phyloP scores from a whole-genome alignment of 768 basidiomycete genomes.

The Podaxis sp. region DNA sequence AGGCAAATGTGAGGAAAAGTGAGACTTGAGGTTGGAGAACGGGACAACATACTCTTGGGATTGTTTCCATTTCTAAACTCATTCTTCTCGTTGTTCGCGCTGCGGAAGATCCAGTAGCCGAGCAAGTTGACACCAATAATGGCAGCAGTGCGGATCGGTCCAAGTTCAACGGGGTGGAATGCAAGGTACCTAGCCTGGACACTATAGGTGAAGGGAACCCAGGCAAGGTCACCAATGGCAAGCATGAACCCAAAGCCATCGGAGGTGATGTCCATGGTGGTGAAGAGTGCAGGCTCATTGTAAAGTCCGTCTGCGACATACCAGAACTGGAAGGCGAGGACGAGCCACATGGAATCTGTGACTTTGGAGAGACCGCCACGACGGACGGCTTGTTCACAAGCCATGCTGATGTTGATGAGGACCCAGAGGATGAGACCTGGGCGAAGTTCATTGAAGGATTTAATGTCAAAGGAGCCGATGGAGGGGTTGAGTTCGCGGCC shows the following conservation, averaged over 20 bases:
- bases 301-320: slow-evolving; percentile 87
- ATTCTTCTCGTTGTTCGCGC: slow-evolving; percentile 91
- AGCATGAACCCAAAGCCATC: slow-evolving; percentile 99
- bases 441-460: slow-evolving; percentile 80
- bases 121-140: slow-evolving; percentile 64
- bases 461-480: slow-evolving; percentile 65
- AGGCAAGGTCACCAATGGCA: slow-evolving; percentile 84
- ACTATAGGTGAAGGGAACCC: slow-evolving; percentile 94
- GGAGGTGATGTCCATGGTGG: slow-evolving; percentile 96
- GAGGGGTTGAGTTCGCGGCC: slow-evolving; percentile 94
- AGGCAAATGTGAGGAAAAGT: slow-evolving; percentile 1
- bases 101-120: slow-evolving; percentile 92
- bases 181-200: slow-evolving; percentile 94
- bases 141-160: slow-evolving; percentile 48
- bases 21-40: slow-evolving; percentile 17
- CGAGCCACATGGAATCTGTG: slow-evolving; percentile 92
- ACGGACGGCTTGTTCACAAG: slow-evolving; percentile 85
- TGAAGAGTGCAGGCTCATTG: slow-evolving; percentile 91
- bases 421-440: slow-evolving; percentile 93
- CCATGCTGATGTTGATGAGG: slow-evolving; percentile 86
- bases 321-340: slow-evolving; percentile 79
- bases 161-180: slow-evolving; percentile 82
- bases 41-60: slow-evolving; percentile 71
- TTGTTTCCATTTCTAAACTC: slow-evolving; percentile 92
- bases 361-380: slow-evolving; percentile 62